These are phyloP conservation scores for Metarhizium anisopliae DNA, from an alignment of 2,329 filamentous ascomycete species.

Conservation along the genomic window DNA sequence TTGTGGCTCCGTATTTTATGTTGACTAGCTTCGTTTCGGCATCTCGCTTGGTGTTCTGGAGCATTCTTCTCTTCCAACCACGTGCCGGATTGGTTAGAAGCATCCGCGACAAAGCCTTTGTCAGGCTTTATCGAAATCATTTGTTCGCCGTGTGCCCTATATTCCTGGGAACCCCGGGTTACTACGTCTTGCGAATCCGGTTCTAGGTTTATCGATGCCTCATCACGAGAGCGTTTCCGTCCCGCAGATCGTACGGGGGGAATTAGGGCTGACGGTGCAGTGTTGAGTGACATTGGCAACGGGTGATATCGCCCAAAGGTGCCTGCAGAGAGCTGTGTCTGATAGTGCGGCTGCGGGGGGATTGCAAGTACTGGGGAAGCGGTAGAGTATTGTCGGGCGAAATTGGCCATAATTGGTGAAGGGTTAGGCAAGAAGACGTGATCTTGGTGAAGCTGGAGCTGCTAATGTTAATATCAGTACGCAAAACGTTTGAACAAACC, in stretches of 20 bases:
- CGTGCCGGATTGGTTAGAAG: constrained; percentile 58
- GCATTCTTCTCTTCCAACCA: constrained; percentile 61
- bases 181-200: constrained; percentile 39
- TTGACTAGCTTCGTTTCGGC: constrained; percentile 39
- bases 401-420: constrained; percentile 31
- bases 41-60: constrained; percentile 37
- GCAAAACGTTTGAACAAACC: constrained; percentile 23
- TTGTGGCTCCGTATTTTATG: constrained; percentile 49
- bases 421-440: constrained; percentile 2
- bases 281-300: constrained; percentile 15
- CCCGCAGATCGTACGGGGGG: constrained; percentile 28
- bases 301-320: constrained; percentile 18
- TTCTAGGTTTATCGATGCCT: constrained; percentile 60
- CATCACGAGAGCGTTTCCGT: constrained; percentile 69
- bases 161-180: constrained; percentile 45
- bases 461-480: constrained; percentile 16
- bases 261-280: constrained; percentile 19
- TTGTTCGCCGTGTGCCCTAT: constrained; percentile 62
- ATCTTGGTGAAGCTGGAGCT: constrained; percentile 10
- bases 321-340: constrained; percentile 21
- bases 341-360: constrained; percentile 24
- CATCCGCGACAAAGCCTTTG: constrained; percentile 45
- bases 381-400: constrained; percentile 30
- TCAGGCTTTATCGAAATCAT: constrained; percentile 65
- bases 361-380: constrained; percentile 37